Percentiles rank a stretch among this genome's conserved stretches.
Evolutionary conservation across 495 filamentous ascomycete genomes (phyloP).

Genomic region (Venustampulla echinocandica): DNA sequence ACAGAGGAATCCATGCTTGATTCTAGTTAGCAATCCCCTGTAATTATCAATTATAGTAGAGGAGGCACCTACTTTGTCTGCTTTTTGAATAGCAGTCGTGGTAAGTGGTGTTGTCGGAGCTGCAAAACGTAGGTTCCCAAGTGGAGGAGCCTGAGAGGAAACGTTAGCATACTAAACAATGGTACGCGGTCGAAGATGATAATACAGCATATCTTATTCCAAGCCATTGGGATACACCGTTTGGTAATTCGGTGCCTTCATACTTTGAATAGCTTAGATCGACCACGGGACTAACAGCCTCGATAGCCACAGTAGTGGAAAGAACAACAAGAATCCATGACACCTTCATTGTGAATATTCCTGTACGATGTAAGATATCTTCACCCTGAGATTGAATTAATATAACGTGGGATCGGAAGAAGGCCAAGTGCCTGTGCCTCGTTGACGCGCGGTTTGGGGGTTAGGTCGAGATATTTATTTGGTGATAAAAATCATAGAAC

Average conservation of each 20-base stretch:
- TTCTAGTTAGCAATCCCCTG: neutral
- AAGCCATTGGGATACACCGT: constrained; percentile 26
- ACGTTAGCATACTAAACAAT: neutral
- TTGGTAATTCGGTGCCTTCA: constrained; percentile 28
- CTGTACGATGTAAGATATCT: too few relatives aligned
- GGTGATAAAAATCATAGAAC: too few relatives aligned
- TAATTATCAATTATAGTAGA: neutral
- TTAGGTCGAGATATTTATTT: too few relatives aligned
- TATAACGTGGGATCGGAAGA: neutral
- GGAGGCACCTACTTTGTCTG: constrained; percentile 3
- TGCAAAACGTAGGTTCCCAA: constrained; percentile 41
- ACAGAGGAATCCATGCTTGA: constrained; percentile 9
- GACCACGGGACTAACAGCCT: constrained; percentile 10
- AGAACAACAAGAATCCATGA: neutral
- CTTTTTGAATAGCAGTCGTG: constrained; percentile 7
- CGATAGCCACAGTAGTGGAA: neutral
- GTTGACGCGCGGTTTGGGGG: too few relatives aligned
- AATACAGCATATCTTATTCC: constrained; percentile 45
- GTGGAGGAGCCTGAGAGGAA: constrained; percentile 33
- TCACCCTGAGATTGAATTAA: too few relatives aligned
- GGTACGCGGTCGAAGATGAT: neutral
- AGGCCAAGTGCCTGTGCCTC: too few relatives aligned
- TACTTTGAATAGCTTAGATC: constrained; percentile 39
- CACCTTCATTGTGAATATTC: neutral
- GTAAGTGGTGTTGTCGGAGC: constrained; percentile 28